Base-by-base conservation (phyloP, 768 basidiomycete species). In the Piloderma croceum region DNA sequence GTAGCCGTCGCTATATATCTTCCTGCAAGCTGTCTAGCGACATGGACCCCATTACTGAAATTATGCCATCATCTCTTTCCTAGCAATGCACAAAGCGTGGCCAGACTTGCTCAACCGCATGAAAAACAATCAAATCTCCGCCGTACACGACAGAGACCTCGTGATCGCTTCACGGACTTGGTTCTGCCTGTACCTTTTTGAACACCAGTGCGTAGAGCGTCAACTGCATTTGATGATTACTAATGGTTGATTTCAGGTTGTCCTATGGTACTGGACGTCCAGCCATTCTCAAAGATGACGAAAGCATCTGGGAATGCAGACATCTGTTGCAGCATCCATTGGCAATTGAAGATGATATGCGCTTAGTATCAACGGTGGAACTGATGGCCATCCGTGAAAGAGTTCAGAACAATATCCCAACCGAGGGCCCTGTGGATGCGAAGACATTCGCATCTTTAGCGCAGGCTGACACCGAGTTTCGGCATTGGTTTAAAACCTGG, bases 211-310 rank as follows among this genome's bases (percentile, higher is more conserved):
- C 50, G 86, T 76, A 33, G 23, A 24, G 11, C 31, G 20, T 34
- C 13, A 27, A 34, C 6, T 24, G n/a, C n/a, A n/a, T n/a, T n/a
- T n/a, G n/a, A n/a, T n/a, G n/a, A n/a, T n/a, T n/a, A n/a, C n/a
- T n/a, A n/a, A n/a, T n/a, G n/a, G 12, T 9, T 46, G n/a, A 38
- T 31, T 38, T n/a, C 48, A 94, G 91, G 55, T 73, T 97, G 62
- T 93, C 91, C 0, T 97, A 93, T 51, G 93, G 92, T 3, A 94
- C 88, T 29, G 92, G 92, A 7, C 83, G 92, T 24, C 91, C 92
- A 2, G 89, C 91, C 1, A 90, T 96, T 33, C 67, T 96, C 21
- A 86, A 88, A 53, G 90, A 94, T 45, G 92, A 97, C 50, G 91
- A 93, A 57, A 85, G 89, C 37, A 91, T 97, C 43, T 74, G 71